phyloP scores from a whole-genome alignment of 768 basidiomycete genomes.

The Crepidotus variabilis region DNA sequence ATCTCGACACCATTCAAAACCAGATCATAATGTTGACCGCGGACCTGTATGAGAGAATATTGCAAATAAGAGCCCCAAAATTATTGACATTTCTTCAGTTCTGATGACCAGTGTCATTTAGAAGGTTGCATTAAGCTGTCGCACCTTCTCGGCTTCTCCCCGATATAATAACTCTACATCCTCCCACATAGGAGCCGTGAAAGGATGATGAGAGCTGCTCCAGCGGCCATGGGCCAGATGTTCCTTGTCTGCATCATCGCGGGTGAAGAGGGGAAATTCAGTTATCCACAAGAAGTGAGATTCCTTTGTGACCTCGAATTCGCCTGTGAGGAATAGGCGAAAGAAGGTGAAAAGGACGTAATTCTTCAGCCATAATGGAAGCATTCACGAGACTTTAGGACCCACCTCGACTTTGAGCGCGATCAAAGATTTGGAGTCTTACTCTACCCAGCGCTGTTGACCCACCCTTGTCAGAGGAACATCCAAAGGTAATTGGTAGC shows the following conservation, averaged over 20 bases:
- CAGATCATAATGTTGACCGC: conserved; percentile 95
- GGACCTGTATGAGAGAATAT: conserved; percentile 47
- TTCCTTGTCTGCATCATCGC: conserved; percentile 83
- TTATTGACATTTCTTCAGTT: conserved; percentile 2
- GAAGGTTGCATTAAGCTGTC: conserved; percentile 13
- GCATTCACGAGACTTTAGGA: conserved; percentile 7
- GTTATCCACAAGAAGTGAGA: conserved; percentile 95
- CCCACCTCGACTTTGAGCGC: conserved; percentile 62
- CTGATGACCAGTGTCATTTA: neutral
- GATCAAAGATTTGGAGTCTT: conserved; percentile 62
- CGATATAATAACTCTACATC: conserved; percentile 75
- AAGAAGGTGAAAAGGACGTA: conserved; percentile 10
- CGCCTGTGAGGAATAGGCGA: conserved; percentile 36
- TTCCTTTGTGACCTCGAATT: conserved; percentile 45
- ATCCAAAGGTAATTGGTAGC: conserved; percentile 12
- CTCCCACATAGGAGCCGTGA: conserved; percentile 93
- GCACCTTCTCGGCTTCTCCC: conserved; percentile 59
- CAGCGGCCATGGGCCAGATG: conserved; percentile 82
- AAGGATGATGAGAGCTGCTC: conserved; percentile 93
- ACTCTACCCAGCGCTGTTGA: conserved; percentile 77
- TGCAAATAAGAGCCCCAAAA: neutral
- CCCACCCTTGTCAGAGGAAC: conserved; percentile 58
- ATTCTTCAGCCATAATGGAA: conserved; percentile 1
- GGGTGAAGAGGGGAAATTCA: conserved; percentile 91
- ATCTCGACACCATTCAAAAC: conserved; percentile 93